Evolutionary conservation across 2,329 filamentous ascomycete genomes (phyloP).

Genomic region (Sporothrix schenckii): DNA sequence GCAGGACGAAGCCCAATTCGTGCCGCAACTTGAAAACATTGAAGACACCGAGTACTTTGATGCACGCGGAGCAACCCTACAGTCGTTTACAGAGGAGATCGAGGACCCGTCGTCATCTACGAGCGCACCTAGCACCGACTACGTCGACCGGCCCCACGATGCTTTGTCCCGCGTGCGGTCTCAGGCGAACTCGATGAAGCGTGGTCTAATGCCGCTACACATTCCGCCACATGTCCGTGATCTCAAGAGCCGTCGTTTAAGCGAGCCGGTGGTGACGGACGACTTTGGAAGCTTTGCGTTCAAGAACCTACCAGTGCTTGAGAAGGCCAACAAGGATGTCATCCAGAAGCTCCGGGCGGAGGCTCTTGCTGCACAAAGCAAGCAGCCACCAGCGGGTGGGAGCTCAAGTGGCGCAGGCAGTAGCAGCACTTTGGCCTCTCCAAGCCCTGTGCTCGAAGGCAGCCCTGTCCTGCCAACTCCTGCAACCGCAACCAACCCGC

Average conservation of each 20-base stretch:
- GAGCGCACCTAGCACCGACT: constrained; percentile 69
- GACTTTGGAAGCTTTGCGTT: constrained; percentile 97
- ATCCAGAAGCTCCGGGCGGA: constrained; percentile 95
- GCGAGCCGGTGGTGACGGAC: constrained; percentile 84
- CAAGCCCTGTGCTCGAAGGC: constrained; percentile 74
- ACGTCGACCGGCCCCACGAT: constrained; percentile 88
- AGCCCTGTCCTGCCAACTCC: constrained; percentile 71
- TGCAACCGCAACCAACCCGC: constrained; percentile 50
- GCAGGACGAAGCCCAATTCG: constrained; percentile 95
- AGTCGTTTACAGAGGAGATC: constrained; percentile 90
- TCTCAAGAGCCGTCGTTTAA: constrained; percentile 80
- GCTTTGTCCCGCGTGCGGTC: constrained; percentile 86
- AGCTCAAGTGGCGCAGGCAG: constrained; percentile 48
- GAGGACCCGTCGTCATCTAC: constrained; percentile 83
- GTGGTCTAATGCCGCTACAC: constrained; percentile 89
- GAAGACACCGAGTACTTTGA: constrained; percentile 99
- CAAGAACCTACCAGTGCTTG: constrained; percentile 94
- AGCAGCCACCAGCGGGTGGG: constrained; percentile 45
- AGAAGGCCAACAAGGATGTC: constrained; percentile 98
- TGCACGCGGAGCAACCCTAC: constrained; percentile 82
- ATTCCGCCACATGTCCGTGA: constrained; percentile 97
- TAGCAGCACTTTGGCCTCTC: constrained; percentile 50
- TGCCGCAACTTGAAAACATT: constrained; percentile 87
- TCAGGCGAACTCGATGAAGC: constrained; percentile 85
- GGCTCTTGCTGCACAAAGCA: constrained; percentile 71